A percentile compares a stretch with the other conserved stretches of the same genome.
These are phyloP conservation scores for Pneumocystis oryctolagi DNA, from an alignment of 1,139 yeast genomes.

Conservation along the genomic window DNA sequence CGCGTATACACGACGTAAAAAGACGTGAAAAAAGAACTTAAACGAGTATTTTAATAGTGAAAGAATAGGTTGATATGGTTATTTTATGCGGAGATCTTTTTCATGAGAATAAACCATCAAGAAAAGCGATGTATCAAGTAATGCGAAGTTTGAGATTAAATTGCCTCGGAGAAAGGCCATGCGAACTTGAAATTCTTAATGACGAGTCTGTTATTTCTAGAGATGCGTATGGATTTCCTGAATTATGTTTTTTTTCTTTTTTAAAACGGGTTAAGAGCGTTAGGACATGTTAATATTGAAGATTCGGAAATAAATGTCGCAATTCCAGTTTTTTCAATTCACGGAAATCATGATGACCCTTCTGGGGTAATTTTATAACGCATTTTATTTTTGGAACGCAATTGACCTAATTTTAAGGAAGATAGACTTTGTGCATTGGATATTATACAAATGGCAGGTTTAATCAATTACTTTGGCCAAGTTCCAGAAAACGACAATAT, in stretches of 20 bases:
- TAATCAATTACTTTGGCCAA: slow-evolving; percentile 80
- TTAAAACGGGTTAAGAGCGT: slow-evolving; percentile 17
- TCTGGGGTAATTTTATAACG: slow-evolving; percentile 41
- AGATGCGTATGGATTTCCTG: slow-evolving; percentile 26
- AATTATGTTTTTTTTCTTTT: neutral
- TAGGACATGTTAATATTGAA: slow-evolving; percentile 67
- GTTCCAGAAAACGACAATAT: slow-evolving; percentile 64
- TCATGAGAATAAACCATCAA: slow-evolving; percentile 77
- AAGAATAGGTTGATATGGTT: slow-evolving; percentile 52
- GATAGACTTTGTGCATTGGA: slow-evolving; percentile 80
- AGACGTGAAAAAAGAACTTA: neutral
- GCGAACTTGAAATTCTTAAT: slow-evolving; percentile 69
- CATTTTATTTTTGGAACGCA: neutral
- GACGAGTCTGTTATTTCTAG: slow-evolving; percentile 54
- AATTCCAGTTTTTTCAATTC: slow-evolving; percentile 84
- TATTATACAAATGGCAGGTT: slow-evolving; percentile 62
- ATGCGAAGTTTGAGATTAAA: slow-evolving; percentile 53
- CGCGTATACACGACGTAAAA: slow-evolving; percentile 44
- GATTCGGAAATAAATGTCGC: slow-evolving; percentile 81
- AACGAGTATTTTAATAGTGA: too few species aligned
- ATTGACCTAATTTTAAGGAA: slow-evolving; percentile 19
- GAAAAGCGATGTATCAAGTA: slow-evolving; percentile 75
- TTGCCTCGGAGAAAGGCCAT: slow-evolving; percentile 78
- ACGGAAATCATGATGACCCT: slow-evolving; percentile 96
- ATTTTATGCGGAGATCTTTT: slow-evolving; percentile 88